Base-by-base conservation (phyloP, 2,329 filamentous ascomycete genomes). In the Scedosporium minutisporum region DNA sequence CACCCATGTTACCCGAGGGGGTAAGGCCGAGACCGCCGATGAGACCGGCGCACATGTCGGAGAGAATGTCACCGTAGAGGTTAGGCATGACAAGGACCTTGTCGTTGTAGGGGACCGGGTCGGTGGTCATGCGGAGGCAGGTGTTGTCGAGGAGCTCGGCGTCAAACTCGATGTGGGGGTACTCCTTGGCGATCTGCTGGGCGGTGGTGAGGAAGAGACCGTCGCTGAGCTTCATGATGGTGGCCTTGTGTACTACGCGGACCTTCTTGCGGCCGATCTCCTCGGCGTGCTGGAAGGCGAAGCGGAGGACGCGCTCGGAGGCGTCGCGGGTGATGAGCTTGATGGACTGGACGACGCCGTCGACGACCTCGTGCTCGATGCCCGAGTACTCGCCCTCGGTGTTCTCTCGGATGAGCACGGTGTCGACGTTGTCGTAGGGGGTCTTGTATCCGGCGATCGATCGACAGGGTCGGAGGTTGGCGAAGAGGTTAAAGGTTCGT, bases 151-250 rank as follows among this genome's bases (percentile, higher is more conserved):
- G 89, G 68, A 99, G 86, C 85, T 99, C 95, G 71, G 91, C 91
- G 74, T 97, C 93, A 75, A 99, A 97, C 80, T 97, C 90, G 72
- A 99, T 91, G 70, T 87, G 83, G 67, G 95, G 95, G 86, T 90
- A 99, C 75, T 97, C 93, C 86, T 96, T 96, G 77, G 91, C 84
- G 69, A 99, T 86, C 65, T 95, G 85, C 69, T 87, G 82, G 70
- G 89, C 95, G 66, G 89, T 91, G 77, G 85, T 90, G 70, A 99
- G 85, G 87, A 99, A 99, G 66, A 99, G 90, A 80, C 95, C 95
- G 77, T 99, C 95, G 75, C 89, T 93, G 91, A 97, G 96, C 87
- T 99, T 99, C 95, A 99, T 99, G 82, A 99, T 99, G 74, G 95
- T 97, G 76, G 95, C 95, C 87, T 99, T 99, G 89, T 99, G 95